A percentile compares a stretch with the other conserved stretches of the same genome.
Evolutionary conservation across 768 basidiomycete species (phyloP).

Genomic region (Suillus subalutaceus): DNA sequence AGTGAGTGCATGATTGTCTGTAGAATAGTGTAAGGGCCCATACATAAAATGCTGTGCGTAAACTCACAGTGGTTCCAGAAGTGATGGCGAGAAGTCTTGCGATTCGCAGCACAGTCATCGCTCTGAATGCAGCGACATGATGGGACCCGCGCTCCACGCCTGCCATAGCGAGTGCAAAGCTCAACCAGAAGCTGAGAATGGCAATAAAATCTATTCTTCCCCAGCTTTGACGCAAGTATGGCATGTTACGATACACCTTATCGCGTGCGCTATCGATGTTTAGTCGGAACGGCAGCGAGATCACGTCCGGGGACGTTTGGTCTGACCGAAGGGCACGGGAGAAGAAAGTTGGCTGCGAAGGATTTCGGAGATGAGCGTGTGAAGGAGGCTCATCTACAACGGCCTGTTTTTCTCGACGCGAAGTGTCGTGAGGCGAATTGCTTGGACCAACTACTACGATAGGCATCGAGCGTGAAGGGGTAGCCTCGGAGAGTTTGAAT

Average conservation of each 20-base stretch:
- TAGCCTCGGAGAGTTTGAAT: constrained; percentile 46
- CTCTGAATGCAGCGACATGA: constrained; percentile 88
- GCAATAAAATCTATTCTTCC: constrained; percentile 88
- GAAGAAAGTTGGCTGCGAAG: constrained; percentile 51
- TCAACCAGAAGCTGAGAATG: constrained; percentile 84
- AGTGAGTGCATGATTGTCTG: constrained; percentile 90
- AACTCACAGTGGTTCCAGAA: constrained; percentile 83
- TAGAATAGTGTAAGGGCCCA: constrained; percentile 11
- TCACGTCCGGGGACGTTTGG: constrained; percentile 42
- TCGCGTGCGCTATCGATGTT: constrained; percentile 57
- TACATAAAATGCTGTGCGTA: not conserved
- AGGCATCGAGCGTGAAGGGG: constrained; percentile 19
- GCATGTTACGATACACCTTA: constrained; percentile 68
- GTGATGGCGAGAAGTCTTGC: constrained; percentile 86
- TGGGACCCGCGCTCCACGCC: constrained; percentile 66
- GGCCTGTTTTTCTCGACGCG: not conserved
- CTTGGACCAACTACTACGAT: not conserved
- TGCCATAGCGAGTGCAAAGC: constrained; percentile 68
- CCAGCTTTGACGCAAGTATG: constrained; percentile 94
- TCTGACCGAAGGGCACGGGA: constrained; percentile 51
- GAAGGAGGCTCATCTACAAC: constrained; percentile 9
- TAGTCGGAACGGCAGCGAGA: constrained; percentile 62
- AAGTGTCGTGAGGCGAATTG: not conserved
- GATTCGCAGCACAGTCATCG: constrained; percentile 82
- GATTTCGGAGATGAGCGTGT: constrained; percentile 44